Evolutionary conservation across 225 moss, liverwort and hornwort species (phyloP), one percentile per base, ranked within the genome.

Genomic region (Physcomitrellopsis africana): DNA sequence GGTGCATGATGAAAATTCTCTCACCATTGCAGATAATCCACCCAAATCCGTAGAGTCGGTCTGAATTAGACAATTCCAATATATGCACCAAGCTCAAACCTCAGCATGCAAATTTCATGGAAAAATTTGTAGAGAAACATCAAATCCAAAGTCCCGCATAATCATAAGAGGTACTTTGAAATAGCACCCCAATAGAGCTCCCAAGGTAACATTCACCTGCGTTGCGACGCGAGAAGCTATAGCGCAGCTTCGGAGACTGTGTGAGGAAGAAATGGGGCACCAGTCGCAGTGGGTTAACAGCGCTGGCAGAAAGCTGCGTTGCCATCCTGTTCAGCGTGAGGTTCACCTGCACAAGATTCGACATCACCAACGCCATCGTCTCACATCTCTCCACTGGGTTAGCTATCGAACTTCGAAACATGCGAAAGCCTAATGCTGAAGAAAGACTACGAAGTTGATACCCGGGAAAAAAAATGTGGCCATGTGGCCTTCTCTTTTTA

Each of bases 361-460:
- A 77, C 81, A 81, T 71, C 51, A 70, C 77, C 56, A 61, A 61
- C 19, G 76, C 67, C 63, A 64, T 57, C 68, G 46, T 18, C 19
- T 44, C 18, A 57, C 56, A 49, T 51, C 68, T 10, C 69, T 19
- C 42, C 59, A n/a, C 16, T 0, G 0, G 37, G 32, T 37, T 37
- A 7, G 32, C 32, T 37, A 7, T 4, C 7, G 3, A 37, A 37
- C 32, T 37, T 37, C 32, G 32, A 37, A 37, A 37, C 32, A 13
- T 3, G 15, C 12, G 48, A 49, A 11, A 53, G 48, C 68, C 51
- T 44, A 43, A 47, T 67, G 18, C 15, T 52, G 59, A 51, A 24
- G 37, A 67, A 59, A 47, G 61, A 22, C 32, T 37, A 7, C 70
- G 61, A 81, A 60, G 74, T 77, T 77, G 80, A 84, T 81, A 84